Percentiles rank a stretch among this genome's conserved stretches.
Evolutionary conservation across 768 basidiomycete genomes (phyloP).

Genomic region (Xerocomus spinulosus): DNA sequence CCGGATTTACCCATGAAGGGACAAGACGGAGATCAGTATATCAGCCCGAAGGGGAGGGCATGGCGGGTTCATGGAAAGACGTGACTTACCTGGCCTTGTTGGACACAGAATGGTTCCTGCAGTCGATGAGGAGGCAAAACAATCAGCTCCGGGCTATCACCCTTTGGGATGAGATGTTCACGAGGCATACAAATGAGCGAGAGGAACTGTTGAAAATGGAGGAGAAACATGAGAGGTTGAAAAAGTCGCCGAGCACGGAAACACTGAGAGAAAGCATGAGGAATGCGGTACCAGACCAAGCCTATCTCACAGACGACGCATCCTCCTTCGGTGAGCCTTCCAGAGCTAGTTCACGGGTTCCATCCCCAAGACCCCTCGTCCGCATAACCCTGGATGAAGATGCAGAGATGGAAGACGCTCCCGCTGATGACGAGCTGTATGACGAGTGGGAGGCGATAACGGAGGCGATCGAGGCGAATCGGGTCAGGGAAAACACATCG

Average conservation of each 20-base stretch:
- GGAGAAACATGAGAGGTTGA: slow-evolving; percentile 26
- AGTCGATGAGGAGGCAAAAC: slow-evolving; percentile 17
- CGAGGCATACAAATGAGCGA: slow-evolving; percentile 53
- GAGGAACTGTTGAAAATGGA: slow-evolving; percentile 55
- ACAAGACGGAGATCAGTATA: slow-evolving; percentile 51
- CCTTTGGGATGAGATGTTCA: slow-evolving; percentile 60
- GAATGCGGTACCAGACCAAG: slow-evolving; percentile 5
- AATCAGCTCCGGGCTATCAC: slow-evolving; percentile 26
- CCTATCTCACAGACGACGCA: slow-evolving; percentile 15
- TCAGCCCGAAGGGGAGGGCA: slow-evolving; percentile 34
- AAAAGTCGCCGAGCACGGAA: slow-evolving; percentile 38
- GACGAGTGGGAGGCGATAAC: slow-evolving; percentile 1
- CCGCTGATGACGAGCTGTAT: not conserved
- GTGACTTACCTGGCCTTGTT: slow-evolving; percentile 57
- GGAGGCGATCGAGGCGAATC: not conserved
- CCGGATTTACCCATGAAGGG: slow-evolving; percentile 61
- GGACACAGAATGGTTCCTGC: slow-evolving; percentile 56
- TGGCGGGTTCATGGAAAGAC: slow-evolving; percentile 50
- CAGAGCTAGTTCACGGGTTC: slow-evolving; percentile 12
- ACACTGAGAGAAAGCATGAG: slow-evolving; percentile 32
- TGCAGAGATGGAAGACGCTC: slow-evolving; percentile 5
- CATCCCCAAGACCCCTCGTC: slow-evolving; percentile 18
- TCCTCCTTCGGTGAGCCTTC: slow-evolving; percentile 18
- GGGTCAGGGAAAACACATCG: not conserved
- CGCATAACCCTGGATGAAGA: slow-evolving; percentile 15